Conservation (phyloP, 768 basidiomycete genomes). For the Russula brevipes region DNA sequence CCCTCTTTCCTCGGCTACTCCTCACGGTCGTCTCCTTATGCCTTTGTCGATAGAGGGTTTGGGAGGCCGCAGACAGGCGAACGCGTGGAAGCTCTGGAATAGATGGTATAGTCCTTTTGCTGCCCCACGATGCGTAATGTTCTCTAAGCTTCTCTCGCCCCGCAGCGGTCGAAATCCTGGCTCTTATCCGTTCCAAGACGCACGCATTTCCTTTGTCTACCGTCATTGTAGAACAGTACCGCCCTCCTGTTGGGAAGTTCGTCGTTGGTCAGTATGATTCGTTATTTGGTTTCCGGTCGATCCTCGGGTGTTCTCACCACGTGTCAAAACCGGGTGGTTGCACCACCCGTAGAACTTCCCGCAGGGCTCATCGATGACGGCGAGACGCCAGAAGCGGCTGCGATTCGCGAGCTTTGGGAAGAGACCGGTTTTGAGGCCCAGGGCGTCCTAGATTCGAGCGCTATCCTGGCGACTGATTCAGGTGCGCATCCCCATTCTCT, state of each 20-base stretch:
- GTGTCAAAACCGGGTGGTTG: background rate
- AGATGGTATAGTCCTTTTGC: slow-evolving; percentile 54
- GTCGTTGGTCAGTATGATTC: slow-evolving; percentile 51
- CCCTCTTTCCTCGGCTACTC: background rate
- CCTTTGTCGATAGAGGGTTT: slow-evolving; percentile 50
- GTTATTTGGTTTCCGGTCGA: background rate
- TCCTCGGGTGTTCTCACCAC: background rate
- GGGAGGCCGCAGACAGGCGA: slow-evolving; percentile 86
- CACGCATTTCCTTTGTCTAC: slow-evolving; percentile 70
- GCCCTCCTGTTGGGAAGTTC: slow-evolving; percentile 76
- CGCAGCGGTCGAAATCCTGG: slow-evolving; percentile 78
- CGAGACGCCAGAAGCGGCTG: slow-evolving; percentile 75
- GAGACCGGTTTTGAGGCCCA: slow-evolving; percentile 84
- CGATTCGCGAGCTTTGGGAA: slow-evolving; percentile 85
- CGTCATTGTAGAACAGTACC: slow-evolving; percentile 86
- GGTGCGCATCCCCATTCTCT: slow-evolving; percentile 40
- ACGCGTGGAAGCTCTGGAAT: slow-evolving; percentile 71
- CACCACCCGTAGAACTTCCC: slow-evolving; percentile 43
- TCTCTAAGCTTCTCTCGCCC: background rate
- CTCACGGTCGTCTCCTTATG: background rate
- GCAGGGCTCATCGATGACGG: slow-evolving; percentile 81
- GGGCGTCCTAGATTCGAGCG: slow-evolving; percentile 56
- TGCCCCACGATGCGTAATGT: background rate
- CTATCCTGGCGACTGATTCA: slow-evolving; percentile 63
- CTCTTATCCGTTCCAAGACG: slow-evolving; percentile 70